These are phyloP conservation scores for Aquilaria sinensis DNA, from an alignment of 345 rosid species.

Conservation along the genomic window DNA sequence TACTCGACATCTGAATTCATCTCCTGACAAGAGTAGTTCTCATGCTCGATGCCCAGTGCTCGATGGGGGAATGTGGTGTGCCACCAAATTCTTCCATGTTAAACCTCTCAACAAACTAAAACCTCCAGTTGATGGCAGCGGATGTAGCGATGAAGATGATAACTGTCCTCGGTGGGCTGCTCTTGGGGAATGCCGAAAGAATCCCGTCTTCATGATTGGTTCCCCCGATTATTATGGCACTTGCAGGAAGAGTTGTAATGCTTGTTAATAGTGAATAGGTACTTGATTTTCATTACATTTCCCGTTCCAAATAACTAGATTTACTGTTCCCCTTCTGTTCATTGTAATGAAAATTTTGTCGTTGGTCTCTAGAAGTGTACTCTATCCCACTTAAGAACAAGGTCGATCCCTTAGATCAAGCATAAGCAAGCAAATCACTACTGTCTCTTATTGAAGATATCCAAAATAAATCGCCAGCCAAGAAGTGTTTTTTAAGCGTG, in stretches of 20 bases:
- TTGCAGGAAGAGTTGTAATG: conserved; percentile 83
- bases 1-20: conserved; percentile 44
- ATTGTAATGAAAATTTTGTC: no score
- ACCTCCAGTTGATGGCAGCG: conserved; percentile 20
- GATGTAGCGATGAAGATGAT: conserved; percentile 75
- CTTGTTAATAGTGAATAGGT: conserved; percentile 26
- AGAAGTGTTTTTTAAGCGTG: no score
- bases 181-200: conserved; percentile 71
- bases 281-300: no score
- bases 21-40: conserved; percentile 54
- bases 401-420: no score
- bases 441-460: no score
- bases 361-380: no score
- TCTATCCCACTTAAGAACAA: no score
- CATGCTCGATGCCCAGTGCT: conserved; percentile 78
- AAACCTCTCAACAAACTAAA: conserved; percentile 26
- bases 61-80: conserved; percentile 68
- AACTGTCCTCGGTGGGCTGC: conserved; percentile 74
- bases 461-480: no score
- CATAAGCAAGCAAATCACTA: no score
- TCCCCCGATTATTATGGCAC: conserved; percentile 88
- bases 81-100: conserved; percentile 46
- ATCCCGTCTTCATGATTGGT: conserved; percentile 86
- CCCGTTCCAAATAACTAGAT: no score
- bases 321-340: no score